Evolutionary conservation across 176 grass and related monocot species (phyloP).

Genomic region (Echinochloa phyllopogon): DNA sequence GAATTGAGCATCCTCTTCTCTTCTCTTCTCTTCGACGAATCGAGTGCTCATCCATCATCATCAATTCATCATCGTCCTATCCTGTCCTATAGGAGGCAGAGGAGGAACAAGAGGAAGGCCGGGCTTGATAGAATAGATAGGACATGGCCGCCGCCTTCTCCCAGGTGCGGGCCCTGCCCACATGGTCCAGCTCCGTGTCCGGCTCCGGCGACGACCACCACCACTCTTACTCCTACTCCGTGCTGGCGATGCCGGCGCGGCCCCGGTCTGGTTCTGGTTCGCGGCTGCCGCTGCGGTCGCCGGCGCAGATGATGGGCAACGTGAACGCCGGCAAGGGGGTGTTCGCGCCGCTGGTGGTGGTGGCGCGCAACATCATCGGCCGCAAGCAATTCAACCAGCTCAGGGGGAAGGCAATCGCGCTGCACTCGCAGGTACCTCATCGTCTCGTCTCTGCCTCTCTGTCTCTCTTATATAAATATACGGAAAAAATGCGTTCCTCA

Average conservation of each 20-base stretch:
- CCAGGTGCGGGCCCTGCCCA: conserved; percentile 42
- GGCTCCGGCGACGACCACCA: conserved; percentile 44
- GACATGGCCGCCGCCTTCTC: conserved; percentile 45
- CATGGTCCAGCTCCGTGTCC: conserved; percentile 68
- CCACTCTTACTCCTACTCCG: background rate
- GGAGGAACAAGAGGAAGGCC: background rate
- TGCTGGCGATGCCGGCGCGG: conserved; percentile 33
- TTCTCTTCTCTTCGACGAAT: background rate
- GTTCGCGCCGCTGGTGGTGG: conserved; percentile 79
- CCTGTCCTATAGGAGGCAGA: too few species aligned
- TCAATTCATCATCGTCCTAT: too few species aligned
- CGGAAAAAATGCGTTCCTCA: too few species aligned
- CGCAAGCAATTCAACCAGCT: conserved; percentile 93
- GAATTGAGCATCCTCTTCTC: background rate
- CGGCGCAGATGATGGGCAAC: conserved; percentile 76
- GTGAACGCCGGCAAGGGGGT: conserved; percentile 94
- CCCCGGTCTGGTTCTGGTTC: conserved; percentile 4
- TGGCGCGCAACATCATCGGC: conserved; percentile 78
- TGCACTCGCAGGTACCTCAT: conserved; percentile 79
- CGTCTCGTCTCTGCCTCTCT: background rate
- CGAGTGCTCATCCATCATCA: too few species aligned
- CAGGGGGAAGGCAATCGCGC: conserved; percentile 92
- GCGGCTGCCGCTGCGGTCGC: conserved; percentile 42
- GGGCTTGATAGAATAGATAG: background rate
- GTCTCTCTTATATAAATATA: too few species aligned